Evolutionary conservation across 177 flowering plant genomes (phyloP), one percentile per base, ranked within the genome.

Genomic region (Vitis hybrid): DNA sequence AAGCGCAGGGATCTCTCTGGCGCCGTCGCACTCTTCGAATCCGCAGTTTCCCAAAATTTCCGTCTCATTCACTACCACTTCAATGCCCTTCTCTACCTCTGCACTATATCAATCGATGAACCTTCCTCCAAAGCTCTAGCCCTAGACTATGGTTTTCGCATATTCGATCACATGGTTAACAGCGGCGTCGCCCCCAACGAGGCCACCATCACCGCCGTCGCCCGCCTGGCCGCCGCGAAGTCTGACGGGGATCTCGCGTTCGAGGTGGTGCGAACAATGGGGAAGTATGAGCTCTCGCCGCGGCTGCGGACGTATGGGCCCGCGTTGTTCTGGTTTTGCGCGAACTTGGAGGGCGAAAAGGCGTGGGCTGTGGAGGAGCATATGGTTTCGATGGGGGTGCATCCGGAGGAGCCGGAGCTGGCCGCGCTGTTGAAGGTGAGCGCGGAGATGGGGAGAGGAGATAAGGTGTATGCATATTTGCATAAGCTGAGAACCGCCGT

Each of bases 321-420:
- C 0, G 93, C 86, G 1, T 82, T 94, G 87, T 76, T 82, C 1
- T 81, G 79, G 34, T 92, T 85, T 69, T 88, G 91, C 70, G 71
- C 58, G 70, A 84, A 67, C 17, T 66, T 72, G 61, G 84, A 82
- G 75, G 91, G 86, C 1, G 93, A 82, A 4, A 88, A 81, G 80
- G 97, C 93, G 1, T 91, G 86, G 63, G 79, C 72, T 65, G 97
- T 92, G 13, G 98, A 94, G 73, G 86, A 82, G 55, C 82, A 91
- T 65, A 90, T 92, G 86, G 68, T 10, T 13, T 40, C 62, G 12
- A 68, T 74, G 69, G 87, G 90, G 61, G 65, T 94, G 74, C 50
- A 56, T n/a, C 70, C 78, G 2, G 97, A 94, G 78, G 97, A 92
- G 76, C 60, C 74, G 10, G 89, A 94, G 79, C 59, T 91, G 15